A percentile compares a stretch with the other conserved stretches of the same genome.
phyloP scores from a whole-genome alignment of 2,329 filamentous ascomycete genomes.

The Cercospora sp. region DNA sequence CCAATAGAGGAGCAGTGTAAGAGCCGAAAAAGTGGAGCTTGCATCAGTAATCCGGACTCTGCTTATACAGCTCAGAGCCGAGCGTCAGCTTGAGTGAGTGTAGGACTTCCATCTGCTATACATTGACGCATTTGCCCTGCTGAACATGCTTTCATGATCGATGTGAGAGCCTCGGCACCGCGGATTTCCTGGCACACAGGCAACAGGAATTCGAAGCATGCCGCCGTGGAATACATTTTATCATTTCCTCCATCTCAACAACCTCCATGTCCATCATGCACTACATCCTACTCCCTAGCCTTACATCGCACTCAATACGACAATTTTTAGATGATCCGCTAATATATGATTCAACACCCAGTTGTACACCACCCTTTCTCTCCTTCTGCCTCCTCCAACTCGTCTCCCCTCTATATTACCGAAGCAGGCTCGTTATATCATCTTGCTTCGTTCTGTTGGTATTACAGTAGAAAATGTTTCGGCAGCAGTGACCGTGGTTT shows the following conservation, averaged over 20 bases:
- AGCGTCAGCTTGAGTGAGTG: background rate
- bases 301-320: background rate
- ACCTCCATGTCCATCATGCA: background rate
- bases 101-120: background rate
- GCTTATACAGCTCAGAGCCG: background rate
- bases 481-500: background rate
- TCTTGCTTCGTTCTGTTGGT: background rate
- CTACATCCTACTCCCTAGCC: background rate
- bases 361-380: background rate
- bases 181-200: too few species aligned
- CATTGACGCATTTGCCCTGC: too few species aligned
- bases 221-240: background rate
- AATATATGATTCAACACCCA: background rate
- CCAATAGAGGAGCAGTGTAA: background rate
- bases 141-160: too few species aligned
- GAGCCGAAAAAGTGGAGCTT: conserved; percentile 2
- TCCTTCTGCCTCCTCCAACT: background rate
- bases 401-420: background rate
- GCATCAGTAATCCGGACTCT: conserved; percentile 4
- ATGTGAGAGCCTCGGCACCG: background rate
- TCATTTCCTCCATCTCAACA: background rate
- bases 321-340: background rate
- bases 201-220: background rate
- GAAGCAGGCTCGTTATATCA: background rate
- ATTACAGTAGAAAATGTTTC: background rate